These are phyloP conservation scores for Trichoderma simmonsii DNA, from an alignment of 2,329 filamentous ascomycete species.

Conservation along the genomic window DNA sequence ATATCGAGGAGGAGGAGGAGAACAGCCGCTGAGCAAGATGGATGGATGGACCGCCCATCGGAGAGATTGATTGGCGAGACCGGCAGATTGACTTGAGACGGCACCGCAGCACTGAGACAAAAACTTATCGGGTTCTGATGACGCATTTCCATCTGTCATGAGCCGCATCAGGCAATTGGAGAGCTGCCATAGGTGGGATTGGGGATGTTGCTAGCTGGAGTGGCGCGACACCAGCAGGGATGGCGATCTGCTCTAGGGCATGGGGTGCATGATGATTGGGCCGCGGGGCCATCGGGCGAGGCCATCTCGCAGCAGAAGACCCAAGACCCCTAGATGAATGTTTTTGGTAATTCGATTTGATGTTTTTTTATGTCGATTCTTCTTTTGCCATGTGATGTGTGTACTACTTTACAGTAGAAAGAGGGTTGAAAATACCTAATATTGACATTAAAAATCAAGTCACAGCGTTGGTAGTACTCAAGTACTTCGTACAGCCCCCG, in stretches of 20 bases:
- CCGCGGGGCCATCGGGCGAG: not conserved
- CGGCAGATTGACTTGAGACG: not conserved
- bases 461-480: not conserved
- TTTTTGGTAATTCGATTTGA: not conserved
- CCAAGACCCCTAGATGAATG: not conserved
- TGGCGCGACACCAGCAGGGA: conserved; percentile 18
- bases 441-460: not conserved
- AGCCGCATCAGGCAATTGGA: conserved; percentile 10
- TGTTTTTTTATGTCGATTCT: not conserved
- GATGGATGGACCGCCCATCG: not conserved
- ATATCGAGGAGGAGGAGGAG: not conserved
- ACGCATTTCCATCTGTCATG: conserved; percentile 32
- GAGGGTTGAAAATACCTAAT: not conserved
- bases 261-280: conserved; percentile 5
- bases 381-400: not conserved
- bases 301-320: conserved; percentile 6
- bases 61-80: conserved; percentile 8
- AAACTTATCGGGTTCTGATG: conserved; percentile 23
- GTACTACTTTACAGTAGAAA: not conserved
- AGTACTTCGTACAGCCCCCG: too few species aligned
- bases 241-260: conserved; percentile 7
- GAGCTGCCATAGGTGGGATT: conserved; percentile 16
- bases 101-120: not conserved
- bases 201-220: not conserved
- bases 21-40: not conserved